Conservation (phyloP, 2,329 filamentous ascomycete genomes). For the Fusarium oxysporum region DNA sequence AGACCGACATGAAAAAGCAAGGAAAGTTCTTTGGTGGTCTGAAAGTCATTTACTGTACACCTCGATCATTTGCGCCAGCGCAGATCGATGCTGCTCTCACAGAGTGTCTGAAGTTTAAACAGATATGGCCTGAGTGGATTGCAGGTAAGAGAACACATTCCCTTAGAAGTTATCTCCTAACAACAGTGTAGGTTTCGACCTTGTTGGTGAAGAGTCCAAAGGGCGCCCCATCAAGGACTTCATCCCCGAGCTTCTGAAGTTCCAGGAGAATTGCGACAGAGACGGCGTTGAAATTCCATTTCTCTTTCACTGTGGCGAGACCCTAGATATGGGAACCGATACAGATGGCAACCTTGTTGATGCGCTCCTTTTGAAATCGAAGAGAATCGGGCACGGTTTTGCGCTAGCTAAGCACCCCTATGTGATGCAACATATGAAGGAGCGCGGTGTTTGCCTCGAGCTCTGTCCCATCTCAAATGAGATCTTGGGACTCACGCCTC, state of each 20-base stretch:
- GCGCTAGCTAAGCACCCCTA: conserved; percentile 74
- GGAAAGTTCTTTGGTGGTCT: conserved; percentile 68
- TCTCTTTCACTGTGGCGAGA: conserved; percentile 82
- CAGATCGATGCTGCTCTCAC: conserved; percentile 64
- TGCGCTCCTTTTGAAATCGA: conserved; percentile 72
- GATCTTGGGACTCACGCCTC: conserved; percentile 75
- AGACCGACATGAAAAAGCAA: conserved; percentile 45
- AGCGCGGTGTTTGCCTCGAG: conserved; percentile 76
- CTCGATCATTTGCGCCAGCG: conserved; percentile 65
- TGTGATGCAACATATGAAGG: conserved; percentile 74
- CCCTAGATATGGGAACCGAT: conserved; percentile 72
- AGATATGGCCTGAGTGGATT: conserved; percentile 66
- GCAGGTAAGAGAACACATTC: conserved; percentile 62
- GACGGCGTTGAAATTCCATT: conserved; percentile 72
- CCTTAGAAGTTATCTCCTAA: not conserved
- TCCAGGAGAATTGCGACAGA: conserved; percentile 62
- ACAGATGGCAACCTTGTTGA: conserved; percentile 77
- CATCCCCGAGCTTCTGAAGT: conserved; percentile 65
- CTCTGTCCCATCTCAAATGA: conserved; percentile 84
- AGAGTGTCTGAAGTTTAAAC: conserved; percentile 72
- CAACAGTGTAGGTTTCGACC: conserved; percentile 68
- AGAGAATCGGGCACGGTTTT: conserved; percentile 80
- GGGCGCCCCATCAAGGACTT: conserved; percentile 70
- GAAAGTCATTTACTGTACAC: conserved; percentile 79
- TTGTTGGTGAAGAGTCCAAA: conserved; percentile 75